Base-by-base conservation (phyloP, 371 early-diverging fungal genomes). In the Mortierella sp. region DNA sequence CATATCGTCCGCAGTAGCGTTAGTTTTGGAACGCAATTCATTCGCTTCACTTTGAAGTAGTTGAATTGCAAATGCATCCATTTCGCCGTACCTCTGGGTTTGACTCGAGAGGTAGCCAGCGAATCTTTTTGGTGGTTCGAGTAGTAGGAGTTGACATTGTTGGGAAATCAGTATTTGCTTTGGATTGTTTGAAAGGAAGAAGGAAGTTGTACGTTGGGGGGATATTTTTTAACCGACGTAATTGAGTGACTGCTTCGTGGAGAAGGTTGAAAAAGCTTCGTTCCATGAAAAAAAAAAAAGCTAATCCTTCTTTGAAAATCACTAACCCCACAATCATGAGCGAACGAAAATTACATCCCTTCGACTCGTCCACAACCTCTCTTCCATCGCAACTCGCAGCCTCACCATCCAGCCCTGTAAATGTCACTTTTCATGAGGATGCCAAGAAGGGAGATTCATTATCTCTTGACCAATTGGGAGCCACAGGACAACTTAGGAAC, bases 21-120 rank as follows among this genome's bases (percentile, higher is more conserved):
- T 28, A 55, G 58, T 59, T 45, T 40, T 13, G 32, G 10, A 7
- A 26, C 7, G 15, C 3, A 13, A n/a, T n/a, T n/a, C n/a, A n/a
- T n/a, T n/a, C n/a, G n/a, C n/a, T n/a, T n/a, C n/a, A n/a, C n/a
- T n/a, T 45, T 45, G 3, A 47, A 2, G 0, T 26, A 6, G 28
- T 23, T 6, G 40, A 6, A 53, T 34, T 17, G 57, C 26, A 34
- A 57, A 13, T n/a, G 4, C 35, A 32, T 34, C 51, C 28, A 9
- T 23, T 8, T 34, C 2, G 32, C 19, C 49, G 40, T 77, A 93
- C 94, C 40, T 94, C 93, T 23, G 96, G 96, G 70, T 95, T 95
- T 3, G 92, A 89, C 80, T 96, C 96, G 31, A 96, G 90, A 17
- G 96, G 94, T 13, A 93, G 76, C 96, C 96, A 96, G 75, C 83